phyloP scores from a whole-genome alignment of 169 alveolate genomes.

The Cryptosporidium canis region DNA sequence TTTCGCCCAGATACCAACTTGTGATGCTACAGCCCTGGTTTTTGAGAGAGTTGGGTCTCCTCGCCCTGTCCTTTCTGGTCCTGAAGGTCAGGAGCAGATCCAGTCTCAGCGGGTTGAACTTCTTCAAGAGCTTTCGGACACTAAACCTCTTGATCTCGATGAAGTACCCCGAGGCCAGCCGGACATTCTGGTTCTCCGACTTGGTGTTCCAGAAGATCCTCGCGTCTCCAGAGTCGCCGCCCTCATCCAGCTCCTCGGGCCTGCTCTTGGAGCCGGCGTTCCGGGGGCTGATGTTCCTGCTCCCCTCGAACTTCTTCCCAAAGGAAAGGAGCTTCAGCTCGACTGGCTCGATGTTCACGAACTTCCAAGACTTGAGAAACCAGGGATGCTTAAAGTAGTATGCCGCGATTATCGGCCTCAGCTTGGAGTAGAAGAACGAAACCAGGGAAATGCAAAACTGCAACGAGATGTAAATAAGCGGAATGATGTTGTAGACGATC shows the following conservation, averaged over 20 bases:
- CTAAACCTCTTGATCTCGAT: conserved; percentile 67
- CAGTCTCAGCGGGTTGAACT: conserved; percentile 54
- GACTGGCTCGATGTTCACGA: conserved; percentile 51
- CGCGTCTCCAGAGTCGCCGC: background rate
- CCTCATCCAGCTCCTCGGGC: background rate
- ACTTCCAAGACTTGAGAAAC: conserved; percentile 70
- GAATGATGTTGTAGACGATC: conserved; percentile 30
- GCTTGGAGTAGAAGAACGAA: conserved; percentile 39
- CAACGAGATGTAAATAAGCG: conserved; percentile 17
- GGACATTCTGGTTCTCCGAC: conserved; percentile 4
- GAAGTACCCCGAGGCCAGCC: conserved; percentile 64
- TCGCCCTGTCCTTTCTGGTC: conserved; percentile 60
- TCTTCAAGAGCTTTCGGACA: conserved; percentile 34
- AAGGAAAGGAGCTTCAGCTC: conserved; percentile 45
- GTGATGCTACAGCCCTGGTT: conserved; percentile 48
- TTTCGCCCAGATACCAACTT: conserved; percentile 84
- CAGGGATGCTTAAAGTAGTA: conserved; percentile 68
- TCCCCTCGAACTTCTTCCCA: conserved; percentile 30
- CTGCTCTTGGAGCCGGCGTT: background rate
- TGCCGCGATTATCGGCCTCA: conserved; percentile 57
- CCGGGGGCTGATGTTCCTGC: background rate
- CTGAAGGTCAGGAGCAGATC: conserved; percentile 59
- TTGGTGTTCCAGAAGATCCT: conserved; percentile 51
- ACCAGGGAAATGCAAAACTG: conserved; percentile 41
- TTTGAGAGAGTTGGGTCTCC: conserved; percentile 51